phyloP scores from a whole-genome alignment of 345 rosid genomes.

The Salix arbutifolia region DNA sequence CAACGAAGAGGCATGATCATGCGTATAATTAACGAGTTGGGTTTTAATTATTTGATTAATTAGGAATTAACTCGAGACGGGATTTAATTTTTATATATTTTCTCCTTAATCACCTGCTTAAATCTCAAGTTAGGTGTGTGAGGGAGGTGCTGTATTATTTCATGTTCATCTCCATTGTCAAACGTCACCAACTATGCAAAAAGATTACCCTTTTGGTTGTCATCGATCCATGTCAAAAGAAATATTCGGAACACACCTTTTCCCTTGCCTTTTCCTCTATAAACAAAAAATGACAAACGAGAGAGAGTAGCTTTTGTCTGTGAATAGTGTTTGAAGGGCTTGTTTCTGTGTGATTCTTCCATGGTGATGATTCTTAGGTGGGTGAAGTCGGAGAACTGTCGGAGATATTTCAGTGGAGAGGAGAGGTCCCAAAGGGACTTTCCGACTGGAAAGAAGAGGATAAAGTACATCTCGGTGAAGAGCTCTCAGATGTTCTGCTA shows the following conservation, averaged over 20 bases:
- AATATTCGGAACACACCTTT: neutral
- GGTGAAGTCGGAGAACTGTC: conserved; percentile 93
- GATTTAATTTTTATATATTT: too few species aligned
- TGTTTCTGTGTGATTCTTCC: neutral
- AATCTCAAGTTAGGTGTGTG: conserved; percentile 29
- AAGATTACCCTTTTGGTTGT: neutral
- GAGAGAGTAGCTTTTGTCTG: neutral
- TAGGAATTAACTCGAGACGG: too few species aligned
- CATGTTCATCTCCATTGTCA: neutral
- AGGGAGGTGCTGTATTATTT: too few species aligned
- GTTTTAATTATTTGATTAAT: too few species aligned
- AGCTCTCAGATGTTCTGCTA: conserved; percentile 82
- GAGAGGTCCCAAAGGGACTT: conserved; percentile 79
- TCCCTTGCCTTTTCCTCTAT: neutral
- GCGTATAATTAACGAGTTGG: neutral
- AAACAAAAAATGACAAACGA: neutral
- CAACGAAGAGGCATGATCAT: neutral
- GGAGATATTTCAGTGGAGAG: conserved; percentile 97
- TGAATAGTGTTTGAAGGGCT: too few species aligned
- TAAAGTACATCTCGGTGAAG: conserved; percentile 79
- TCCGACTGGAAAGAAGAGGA: conserved; percentile 89
- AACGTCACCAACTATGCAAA: conserved; percentile 16
- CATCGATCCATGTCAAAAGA: neutral
- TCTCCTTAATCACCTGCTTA: conserved; percentile 6
- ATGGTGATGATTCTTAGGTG: conserved; percentile 40